Conservation (phyloP, 1,139 yeast species). For the Yamadazyma dendronema region DNA sequence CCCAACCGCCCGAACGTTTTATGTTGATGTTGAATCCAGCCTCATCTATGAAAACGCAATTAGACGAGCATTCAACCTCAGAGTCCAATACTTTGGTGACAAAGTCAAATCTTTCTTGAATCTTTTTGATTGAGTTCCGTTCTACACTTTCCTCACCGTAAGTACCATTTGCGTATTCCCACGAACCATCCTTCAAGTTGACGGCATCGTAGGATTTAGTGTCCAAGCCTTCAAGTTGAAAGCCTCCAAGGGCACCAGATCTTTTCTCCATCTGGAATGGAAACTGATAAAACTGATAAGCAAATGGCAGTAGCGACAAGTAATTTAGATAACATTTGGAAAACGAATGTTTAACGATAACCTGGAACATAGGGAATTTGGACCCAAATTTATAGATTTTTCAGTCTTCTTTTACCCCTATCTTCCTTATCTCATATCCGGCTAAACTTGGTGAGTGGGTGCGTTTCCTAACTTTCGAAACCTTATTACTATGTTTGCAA, state of each 20-base stretch:
- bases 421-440: no score
- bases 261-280: conserved; percentile 1
- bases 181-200: conserved; percentile 1
- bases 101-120: conserved; percentile 1
- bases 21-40: conserved; percentile 14
- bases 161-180: conserved; percentile 1
- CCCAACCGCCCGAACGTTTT: conserved; percentile 12
- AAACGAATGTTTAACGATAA: neutral
- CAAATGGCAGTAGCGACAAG: neutral
- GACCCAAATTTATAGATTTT: no score
- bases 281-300: neutral
- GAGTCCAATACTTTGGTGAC: neutral
- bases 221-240: conserved; percentile 1
- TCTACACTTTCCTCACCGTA: conserved; percentile 1
- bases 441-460: no score
- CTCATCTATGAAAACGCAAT: conserved; percentile 13
- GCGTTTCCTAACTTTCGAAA: no score
- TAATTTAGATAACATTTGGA: conserved; percentile 1
- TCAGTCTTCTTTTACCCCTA: no score
- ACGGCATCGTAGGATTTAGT: conserved; percentile 1
- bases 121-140: conserved; percentile 5
- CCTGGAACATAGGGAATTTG: neutral
- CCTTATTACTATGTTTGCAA: no score
- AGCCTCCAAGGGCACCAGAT: neutral
- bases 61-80: neutral